A percentile compares a stretch with the other conserved stretches of the same genome.
These are phyloP conservation scores for Amborella trichopoda DNA, from an alignment of 164 flowering plant genomes.

Conservation along the genomic window DNA sequence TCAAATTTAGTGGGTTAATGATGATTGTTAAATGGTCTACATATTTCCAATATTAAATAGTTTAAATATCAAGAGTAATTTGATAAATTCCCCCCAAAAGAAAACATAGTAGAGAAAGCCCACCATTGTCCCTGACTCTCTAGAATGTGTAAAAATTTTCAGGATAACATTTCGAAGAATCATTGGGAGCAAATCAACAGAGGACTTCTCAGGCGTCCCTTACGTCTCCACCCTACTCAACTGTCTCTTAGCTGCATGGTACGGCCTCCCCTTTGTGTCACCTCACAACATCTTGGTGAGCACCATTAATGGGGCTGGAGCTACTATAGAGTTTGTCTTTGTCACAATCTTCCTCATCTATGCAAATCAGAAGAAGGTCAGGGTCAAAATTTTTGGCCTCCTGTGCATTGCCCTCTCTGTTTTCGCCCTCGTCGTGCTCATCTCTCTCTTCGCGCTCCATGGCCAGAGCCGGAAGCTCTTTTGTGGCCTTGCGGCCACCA, in stretches of 20 bases:
- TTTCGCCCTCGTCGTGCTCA: constrained; percentile 43
- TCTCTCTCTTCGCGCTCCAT: constrained; percentile 60
- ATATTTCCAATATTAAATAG: too few relatives aligned
- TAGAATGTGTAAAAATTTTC: too few relatives aligned
- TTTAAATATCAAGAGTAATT: too few relatives aligned
- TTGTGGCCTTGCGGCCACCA: constrained; percentile 70
- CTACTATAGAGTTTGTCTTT: constrained; percentile 56
- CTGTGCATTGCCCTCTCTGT: constrained; percentile 29
- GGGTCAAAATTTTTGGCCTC: constrained; percentile 39
- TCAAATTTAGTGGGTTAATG: too few relatives aligned
- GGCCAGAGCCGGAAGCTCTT: constrained; percentile 53
- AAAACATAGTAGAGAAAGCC: too few relatives aligned
- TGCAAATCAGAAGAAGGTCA: constrained; percentile 51
- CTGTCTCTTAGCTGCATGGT: constrained; percentile 92
- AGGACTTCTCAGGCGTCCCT: constrained; percentile 86
- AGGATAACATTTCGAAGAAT: constrained; percentile 84
- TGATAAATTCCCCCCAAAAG: too few relatives aligned
- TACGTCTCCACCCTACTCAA: constrained; percentile 81
- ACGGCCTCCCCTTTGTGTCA: constrained; percentile 85
- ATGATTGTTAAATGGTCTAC: too few relatives aligned
- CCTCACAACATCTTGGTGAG: constrained; percentile 62
- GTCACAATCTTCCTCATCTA: constrained; percentile 53
- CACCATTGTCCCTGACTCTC: too few relatives aligned
- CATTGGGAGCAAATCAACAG: constrained; percentile 53
- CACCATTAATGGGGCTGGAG: constrained; percentile 73